These are phyloP conservation scores for Syncephalastrum racemosum DNA, from an alignment of 371 early-diverging fungal genomes.

Conservation along the genomic window DNA sequence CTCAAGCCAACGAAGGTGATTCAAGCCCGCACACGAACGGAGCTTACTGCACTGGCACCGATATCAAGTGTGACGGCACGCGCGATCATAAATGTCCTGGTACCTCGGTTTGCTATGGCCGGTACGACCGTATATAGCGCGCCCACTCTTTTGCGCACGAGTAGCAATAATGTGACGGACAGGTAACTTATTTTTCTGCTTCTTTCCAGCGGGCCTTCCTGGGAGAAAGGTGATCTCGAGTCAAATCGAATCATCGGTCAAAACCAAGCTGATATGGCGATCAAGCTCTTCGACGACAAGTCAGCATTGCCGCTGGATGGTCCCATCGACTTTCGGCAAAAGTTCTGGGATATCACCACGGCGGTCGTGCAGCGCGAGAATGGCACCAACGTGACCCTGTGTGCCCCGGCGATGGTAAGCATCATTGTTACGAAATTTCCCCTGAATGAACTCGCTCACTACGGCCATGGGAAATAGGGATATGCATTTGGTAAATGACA, in stretches of 20 bases:
- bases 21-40: conserved; percentile 63
- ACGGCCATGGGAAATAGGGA: conserved; percentile 15
- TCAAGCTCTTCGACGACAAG: conserved; percentile 22
- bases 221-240: conserved; percentile 32
- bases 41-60: conserved; percentile 58
- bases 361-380: conserved; percentile 21
- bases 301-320: conserved; percentile 16
- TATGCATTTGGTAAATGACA: conserved; percentile 35
- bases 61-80: conserved; percentile 58
- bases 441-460: too few species aligned
- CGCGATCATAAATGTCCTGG: conserved; percentile 31
- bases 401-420: conserved; percentile 47
- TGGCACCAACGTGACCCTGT: conserved; percentile 20
- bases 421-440: too few species aligned
- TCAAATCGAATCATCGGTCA: conserved; percentile 63
- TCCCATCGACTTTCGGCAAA: conserved; percentile 35
- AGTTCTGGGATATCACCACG: conserved; percentile 49
- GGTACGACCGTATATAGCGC: conserved; percentile 19
- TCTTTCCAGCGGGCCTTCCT: conserved; percentile 39
- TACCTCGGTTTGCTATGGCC: conserved; percentile 38
- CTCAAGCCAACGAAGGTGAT: conserved; percentile 67
- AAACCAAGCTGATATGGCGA: conserved; percentile 41
- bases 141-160: conserved; percentile 6
- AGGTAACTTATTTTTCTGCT: not conserved
- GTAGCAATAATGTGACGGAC: conserved; percentile 14